Conservation (phyloP, 1,139 yeast species). For the Yamadazyma taylorii region DNA sequence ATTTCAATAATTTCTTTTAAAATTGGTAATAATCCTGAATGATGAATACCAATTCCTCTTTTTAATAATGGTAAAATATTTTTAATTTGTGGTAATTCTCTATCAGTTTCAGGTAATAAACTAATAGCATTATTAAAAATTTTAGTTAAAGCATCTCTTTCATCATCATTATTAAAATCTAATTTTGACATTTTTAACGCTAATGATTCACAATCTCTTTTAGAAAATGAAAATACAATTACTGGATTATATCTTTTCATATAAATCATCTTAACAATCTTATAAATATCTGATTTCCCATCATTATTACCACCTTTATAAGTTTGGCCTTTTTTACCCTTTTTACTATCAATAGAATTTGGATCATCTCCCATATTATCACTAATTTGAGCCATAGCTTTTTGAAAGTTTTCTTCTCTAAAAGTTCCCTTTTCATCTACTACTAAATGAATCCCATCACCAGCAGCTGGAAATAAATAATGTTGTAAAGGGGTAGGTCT, state of each 20-base stretch:
- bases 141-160: constrained; percentile 83
- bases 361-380: constrained; percentile 87
- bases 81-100: constrained; percentile 90
- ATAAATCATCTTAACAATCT: constrained; percentile 97
- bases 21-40: constrained; percentile 93
- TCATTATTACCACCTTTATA: constrained; percentile 87
- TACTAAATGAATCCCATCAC: constrained; percentile 95
- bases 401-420: constrained; percentile 96
- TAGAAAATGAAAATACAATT: constrained; percentile 94
- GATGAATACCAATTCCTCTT: constrained; percentile 98
- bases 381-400: constrained; percentile 93
- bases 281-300: constrained; percentile 88
- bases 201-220: constrained; percentile 91
- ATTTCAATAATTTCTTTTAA: constrained; percentile 96
- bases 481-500: constrained; percentile 99
- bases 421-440: constrained; percentile 96
- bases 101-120: constrained; percentile 83
- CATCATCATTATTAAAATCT: constrained; percentile 90
- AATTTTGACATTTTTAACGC: constrained; percentile 94
- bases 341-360: constrained; percentile 50
- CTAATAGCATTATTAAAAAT: constrained; percentile 88
- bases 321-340: constrained; percentile 81
- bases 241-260: constrained; percentile 94
- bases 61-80: constrained; percentile 83
- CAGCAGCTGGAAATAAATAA: constrained; percentile 94